Conservation (phyloP, 2,329 filamentous ascomycete genomes). For the Ambrosiella cleistominuta region DNA sequence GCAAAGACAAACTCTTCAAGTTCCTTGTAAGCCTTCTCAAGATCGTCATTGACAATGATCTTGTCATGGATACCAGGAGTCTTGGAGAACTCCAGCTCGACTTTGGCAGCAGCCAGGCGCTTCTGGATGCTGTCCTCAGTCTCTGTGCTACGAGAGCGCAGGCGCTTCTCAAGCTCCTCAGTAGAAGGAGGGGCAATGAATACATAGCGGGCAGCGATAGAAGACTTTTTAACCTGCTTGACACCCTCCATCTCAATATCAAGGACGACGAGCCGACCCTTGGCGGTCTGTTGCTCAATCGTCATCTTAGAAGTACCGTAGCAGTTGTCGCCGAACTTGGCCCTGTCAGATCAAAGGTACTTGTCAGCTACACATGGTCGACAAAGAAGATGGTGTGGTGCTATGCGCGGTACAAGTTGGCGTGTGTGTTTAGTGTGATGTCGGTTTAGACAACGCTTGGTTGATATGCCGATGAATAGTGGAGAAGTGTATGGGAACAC, state of each 20-base stretch:
- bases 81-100: conserved; percentile 57
- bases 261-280: conserved; percentile 60
- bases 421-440: background rate
- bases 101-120: conserved; percentile 51
- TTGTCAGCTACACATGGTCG: background rate
- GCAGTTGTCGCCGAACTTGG: conserved; percentile 66
- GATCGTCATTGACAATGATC: conserved; percentile 25
- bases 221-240: conserved; percentile 72
- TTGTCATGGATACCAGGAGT: conserved; percentile 36
- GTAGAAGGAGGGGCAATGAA: conserved; percentile 70
- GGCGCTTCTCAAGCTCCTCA: conserved; percentile 53
- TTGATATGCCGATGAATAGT: background rate
- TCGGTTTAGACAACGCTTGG: background rate
- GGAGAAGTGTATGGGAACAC: background rate
- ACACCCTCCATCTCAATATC: conserved; percentile 98
- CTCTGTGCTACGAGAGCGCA: conserved; percentile 64
- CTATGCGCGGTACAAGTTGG: background rate
- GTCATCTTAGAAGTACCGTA: conserved; percentile 75
- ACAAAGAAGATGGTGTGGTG: conserved; percentile 16
- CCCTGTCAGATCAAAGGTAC: conserved; percentile 25
- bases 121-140: conserved; percentile 53
- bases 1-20: conserved; percentile 33
- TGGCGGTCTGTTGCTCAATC: conserved; percentile 55
- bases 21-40: conserved; percentile 33
- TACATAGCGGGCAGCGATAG: conserved; percentile 59